Percentiles rank a stretch among this genome's conserved stretches.
Evolutionary conservation across 2,329 filamentous ascomycete species (phyloP).

Genomic region (Ceratocystis eucalypticola): DNA sequence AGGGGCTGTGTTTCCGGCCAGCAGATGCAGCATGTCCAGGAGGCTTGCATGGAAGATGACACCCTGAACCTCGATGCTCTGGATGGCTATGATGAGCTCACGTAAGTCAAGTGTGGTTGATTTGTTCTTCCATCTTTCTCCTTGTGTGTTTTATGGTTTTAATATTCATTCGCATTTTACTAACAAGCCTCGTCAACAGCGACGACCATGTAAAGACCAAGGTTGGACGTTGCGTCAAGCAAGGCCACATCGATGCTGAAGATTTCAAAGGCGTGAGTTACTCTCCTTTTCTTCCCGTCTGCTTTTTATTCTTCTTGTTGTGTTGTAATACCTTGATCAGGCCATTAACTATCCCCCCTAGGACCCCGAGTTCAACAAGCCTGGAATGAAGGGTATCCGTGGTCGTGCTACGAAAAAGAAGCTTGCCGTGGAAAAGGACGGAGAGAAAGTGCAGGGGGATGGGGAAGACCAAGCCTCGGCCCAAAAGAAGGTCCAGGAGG

Average conservation of each 20-base stretch:
- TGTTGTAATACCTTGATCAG: neutral
- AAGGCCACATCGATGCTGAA: slow-evolving; percentile 69
- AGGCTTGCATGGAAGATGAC: slow-evolving; percentile 37
- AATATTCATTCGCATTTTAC: neutral
- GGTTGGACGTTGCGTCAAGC: slow-evolving; percentile 53
- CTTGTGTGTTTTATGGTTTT: slow-evolving; percentile 15
- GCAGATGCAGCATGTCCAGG: slow-evolving; percentile 52
- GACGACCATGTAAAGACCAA: slow-evolving; percentile 56
- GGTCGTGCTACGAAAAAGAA: slow-evolving; percentile 21
- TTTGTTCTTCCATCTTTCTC: neutral
- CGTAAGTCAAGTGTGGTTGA: slow-evolving; percentile 26
- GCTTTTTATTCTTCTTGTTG: slow-evolving; percentile 19
- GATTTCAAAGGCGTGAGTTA: slow-evolving; percentile 76
- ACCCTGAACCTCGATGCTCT: slow-evolving; percentile 50
- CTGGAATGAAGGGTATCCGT: slow-evolving; percentile 52
- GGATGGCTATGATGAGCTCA: slow-evolving; percentile 69
- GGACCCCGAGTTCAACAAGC: slow-evolving; percentile 63
- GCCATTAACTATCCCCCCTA: slow-evolving; percentile 26
- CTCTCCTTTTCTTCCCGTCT: slow-evolving; percentile 3
- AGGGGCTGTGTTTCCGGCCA: slow-evolving; percentile 84
- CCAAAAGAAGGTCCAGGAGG: slow-evolving; percentile 23
- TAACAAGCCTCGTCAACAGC: slow-evolving; percentile 25
- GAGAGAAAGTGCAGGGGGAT: slow-evolving; percentile 23
- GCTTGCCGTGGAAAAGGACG: slow-evolving; percentile 24
- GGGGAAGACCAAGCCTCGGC: neutral